A percentile compares a stretch with the other conserved stretches of the same genome.
Conservation (phyloP, 2,329 filamentous ascomycete genomes). For the Daldinia sp. region DNA sequence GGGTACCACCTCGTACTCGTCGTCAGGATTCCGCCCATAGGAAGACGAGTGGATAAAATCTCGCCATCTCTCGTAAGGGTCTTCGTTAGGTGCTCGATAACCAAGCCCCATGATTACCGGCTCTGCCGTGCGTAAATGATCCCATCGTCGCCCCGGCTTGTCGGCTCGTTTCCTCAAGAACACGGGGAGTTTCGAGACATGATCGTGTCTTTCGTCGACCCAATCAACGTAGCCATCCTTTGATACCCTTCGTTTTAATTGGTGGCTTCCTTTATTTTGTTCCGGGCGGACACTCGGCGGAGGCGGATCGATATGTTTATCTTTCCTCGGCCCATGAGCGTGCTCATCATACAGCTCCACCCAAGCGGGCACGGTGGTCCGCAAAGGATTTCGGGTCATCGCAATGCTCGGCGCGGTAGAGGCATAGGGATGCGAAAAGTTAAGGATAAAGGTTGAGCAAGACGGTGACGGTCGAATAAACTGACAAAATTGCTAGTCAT, state of each 20-base stretch:
- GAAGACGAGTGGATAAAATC: conserved; percentile 66
- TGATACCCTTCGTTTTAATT: conserved; percentile 51
- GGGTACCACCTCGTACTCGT: conserved; percentile 63
- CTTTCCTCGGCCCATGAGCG: conserved; percentile 43
- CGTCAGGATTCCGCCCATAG: conserved; percentile 62
- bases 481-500: conserved; percentile 33
- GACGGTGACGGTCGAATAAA: conserved; percentile 21
- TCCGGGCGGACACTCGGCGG: conserved; percentile 46
- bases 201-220: conserved; percentile 52
- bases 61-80: conserved; percentile 62
- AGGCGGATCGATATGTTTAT: conserved; percentile 41
- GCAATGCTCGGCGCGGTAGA: conserved; percentile 27
- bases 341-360: conserved; percentile 51
- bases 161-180: conserved; percentile 61
- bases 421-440: conserved; percentile 37
- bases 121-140: conserved; percentile 69
- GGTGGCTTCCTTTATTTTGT: conserved; percentile 45
- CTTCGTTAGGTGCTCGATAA: conserved; percentile 57
- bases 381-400: conserved; percentile 49
- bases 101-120: conserved; percentile 68
- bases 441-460: conserved; percentile 39
- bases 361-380: conserved; percentile 50
- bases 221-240: conserved; percentile 53
- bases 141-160: conserved; percentile 67
- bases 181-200: conserved; percentile 58